These are phyloP conservation scores for Suhomyces kilbournensis DNA, from an alignment of 805 yeast genomes.

Conservation along the genomic window DNA sequence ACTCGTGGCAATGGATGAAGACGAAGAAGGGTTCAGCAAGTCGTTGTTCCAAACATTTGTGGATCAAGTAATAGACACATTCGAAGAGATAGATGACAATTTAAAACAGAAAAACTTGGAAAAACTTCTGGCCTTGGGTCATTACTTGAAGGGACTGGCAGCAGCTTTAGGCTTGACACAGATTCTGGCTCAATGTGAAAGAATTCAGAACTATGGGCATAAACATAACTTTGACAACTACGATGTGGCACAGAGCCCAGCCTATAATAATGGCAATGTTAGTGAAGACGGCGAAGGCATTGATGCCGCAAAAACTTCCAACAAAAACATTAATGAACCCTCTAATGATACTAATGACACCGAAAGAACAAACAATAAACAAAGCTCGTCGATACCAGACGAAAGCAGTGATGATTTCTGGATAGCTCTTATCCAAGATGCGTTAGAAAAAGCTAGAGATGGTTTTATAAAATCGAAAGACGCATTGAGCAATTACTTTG, in stretches of 20 bases:
- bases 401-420: constrained; percentile 32
- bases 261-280: constrained; percentile 1
- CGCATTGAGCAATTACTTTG: constrained; percentile 53
- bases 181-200: constrained; percentile 84
- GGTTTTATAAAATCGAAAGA: constrained; percentile 50
- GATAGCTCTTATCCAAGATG: constrained; percentile 49
- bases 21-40: constrained; percentile 85
- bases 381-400: constrained; percentile 9
- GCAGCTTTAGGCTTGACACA: constrained; percentile 86
- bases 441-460: constrained; percentile 48
- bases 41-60: constrained; percentile 78
- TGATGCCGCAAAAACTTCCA: constrained; percentile 26
- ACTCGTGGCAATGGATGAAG: constrained; percentile 92
- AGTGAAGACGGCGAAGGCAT: constrained; percentile 19
- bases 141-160: constrained; percentile 91
- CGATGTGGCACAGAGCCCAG: constrained; percentile 12
- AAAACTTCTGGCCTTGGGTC: constrained; percentile 75
- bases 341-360: constrained; percentile 4
- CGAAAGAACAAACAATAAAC: constrained; percentile 9
- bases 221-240: constrained; percentile 40
- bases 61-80: constrained; percentile 84
- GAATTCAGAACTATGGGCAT: constrained; percentile 87
- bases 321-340: constrained; percentile 15
- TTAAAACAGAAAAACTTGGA: constrained; percentile 47
- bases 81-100: constrained; percentile 64